A percentile compares a stretch with the other conserved stretches of the same genome.
Evolutionary conservation across 1,284 basidiomycete species (phyloP).

Genomic region (Ceratobasidium sp.): DNA sequence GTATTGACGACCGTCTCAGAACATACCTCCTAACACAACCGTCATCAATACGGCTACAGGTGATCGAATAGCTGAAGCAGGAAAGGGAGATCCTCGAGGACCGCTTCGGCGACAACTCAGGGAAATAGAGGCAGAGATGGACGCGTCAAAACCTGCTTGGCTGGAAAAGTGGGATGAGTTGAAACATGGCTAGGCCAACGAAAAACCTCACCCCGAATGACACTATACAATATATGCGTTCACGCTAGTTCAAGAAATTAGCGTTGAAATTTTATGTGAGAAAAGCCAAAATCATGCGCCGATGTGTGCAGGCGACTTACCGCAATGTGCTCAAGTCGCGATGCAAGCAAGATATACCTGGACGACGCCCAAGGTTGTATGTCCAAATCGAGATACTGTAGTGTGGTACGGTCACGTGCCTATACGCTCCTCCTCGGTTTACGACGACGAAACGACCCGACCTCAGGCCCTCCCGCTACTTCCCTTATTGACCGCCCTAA

Average conservation of each 20-base stretch:
- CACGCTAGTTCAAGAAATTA: not conserved
- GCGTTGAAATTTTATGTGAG: not conserved
- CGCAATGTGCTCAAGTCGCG: too few relatives aligned
- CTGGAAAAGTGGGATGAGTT: slow-evolving; percentile 11
- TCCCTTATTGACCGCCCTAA: not conserved
- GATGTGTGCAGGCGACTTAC: too few relatives aligned
- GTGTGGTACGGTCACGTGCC: too few relatives aligned
- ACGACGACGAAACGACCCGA: slow-evolving; percentile 2
- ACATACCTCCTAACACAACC: slow-evolving; percentile 16
- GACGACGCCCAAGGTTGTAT: too few relatives aligned
- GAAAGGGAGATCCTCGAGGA: not conserved
- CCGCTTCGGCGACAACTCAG: slow-evolving; percentile 6
- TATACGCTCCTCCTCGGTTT: not conserved
- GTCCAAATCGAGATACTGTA: not conserved
- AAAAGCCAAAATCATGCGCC: not conserved
- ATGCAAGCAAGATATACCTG: too few relatives aligned
- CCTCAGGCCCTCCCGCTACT: not conserved
- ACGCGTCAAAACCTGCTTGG: slow-evolving; percentile 25
- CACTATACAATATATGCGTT: not conserved
- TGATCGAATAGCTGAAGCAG: not conserved
- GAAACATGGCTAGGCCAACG: not conserved
- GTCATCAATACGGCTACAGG: not conserved
- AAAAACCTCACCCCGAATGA: not conserved
- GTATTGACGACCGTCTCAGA: not conserved
- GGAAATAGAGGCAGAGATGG: slow-evolving; percentile 15